These are phyloP conservation scores for Phaeosphaeria sp. DNA, from an alignment of 2,329 filamentous ascomycete species.

Conservation along the genomic window DNA sequence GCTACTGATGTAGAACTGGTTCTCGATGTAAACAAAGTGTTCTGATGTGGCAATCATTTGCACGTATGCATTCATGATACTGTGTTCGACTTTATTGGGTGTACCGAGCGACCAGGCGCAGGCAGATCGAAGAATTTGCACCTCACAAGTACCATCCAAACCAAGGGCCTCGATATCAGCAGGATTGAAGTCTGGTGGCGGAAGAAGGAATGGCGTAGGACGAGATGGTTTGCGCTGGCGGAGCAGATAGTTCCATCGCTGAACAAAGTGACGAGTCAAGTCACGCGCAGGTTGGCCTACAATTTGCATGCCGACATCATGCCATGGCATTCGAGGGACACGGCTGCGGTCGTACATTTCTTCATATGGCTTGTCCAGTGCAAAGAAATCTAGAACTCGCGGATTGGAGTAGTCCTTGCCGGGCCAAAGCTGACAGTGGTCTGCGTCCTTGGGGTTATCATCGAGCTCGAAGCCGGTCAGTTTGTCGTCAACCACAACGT, in stretches of 20 bases:
- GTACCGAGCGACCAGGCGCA: slow-evolving; percentile 92
- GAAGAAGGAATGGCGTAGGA: slow-evolving; percentile 90
- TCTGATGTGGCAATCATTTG: slow-evolving; percentile 95
- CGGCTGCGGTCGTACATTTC: slow-evolving; percentile 97
- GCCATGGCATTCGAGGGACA: slow-evolving; percentile 96
- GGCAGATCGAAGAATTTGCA: slow-evolving; percentile 92
- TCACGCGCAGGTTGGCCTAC: slow-evolving; percentile 95
- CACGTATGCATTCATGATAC: slow-evolving; percentile 94
- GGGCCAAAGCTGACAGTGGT: slow-evolving; percentile 95
- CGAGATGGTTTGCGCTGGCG: slow-evolving; percentile 91
- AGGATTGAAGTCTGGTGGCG: slow-evolving; percentile 87
- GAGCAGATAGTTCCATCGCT: slow-evolving; percentile 96
- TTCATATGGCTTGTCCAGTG: slow-evolving; percentile 91
- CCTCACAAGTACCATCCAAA: slow-evolving; percentile 91
- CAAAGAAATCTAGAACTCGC: slow-evolving; percentile 92
- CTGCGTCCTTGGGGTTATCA: slow-evolving; percentile 77
- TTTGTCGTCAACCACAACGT: slow-evolving; percentile 89
- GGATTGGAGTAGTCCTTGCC: slow-evolving; percentile 99
- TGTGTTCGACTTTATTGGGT: slow-evolving; percentile 82
- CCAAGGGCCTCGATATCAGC: slow-evolving; percentile 88
- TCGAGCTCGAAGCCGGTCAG: slow-evolving; percentile 89
- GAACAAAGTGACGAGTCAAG: slow-evolving; percentile 93
- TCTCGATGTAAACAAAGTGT: slow-evolving; percentile 98
- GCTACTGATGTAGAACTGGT: slow-evolving; percentile 97
- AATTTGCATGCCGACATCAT: slow-evolving; percentile 97